These are phyloP conservation scores for Zymoseptoria pseudotritici DNA, from an alignment of 2,329 filamentous ascomycete genomes.

Conservation along the genomic window DNA sequence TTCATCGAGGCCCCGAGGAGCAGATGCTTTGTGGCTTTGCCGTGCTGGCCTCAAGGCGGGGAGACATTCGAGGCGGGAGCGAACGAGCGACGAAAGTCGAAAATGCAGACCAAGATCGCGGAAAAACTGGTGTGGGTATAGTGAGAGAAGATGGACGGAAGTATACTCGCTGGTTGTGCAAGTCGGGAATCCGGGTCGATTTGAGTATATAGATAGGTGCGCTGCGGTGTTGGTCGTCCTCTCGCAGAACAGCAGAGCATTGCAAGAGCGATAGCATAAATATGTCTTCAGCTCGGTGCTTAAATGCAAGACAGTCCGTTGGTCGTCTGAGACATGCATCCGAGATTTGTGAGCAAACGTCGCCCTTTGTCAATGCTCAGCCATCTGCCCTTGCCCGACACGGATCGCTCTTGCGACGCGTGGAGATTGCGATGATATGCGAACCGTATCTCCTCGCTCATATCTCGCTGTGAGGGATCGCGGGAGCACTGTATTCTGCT, in stretches of 20 bases:
- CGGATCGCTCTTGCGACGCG: background rate
- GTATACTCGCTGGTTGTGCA: background rate
- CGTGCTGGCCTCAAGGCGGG: too few relatives aligned
- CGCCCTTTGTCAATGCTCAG: too few relatives aligned
- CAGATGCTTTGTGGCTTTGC: background rate
- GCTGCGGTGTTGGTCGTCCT: background rate
- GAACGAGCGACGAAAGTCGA: too few relatives aligned
- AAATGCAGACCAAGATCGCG: too few relatives aligned
- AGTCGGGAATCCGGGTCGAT: background rate
- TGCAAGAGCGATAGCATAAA: background rate
- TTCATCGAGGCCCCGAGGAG: background rate
- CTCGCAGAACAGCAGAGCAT: background rate
- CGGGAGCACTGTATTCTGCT: background rate
- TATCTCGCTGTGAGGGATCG: background rate
- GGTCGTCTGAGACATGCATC: too few relatives aligned
- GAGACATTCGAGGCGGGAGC: too few relatives aligned
- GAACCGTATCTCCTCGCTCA: background rate
- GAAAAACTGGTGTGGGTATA: background rate
- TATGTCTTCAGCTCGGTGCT: too few relatives aligned
- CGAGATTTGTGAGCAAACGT: too few relatives aligned
- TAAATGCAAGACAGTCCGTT: too few relatives aligned
- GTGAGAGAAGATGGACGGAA: background rate
- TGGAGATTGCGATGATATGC: background rate
- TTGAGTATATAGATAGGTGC: background rate
- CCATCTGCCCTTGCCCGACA: background rate